phyloP scores from a whole-genome alignment of 2,329 filamentous ascomycete species.

The Colletotrichum camelliae region DNA sequence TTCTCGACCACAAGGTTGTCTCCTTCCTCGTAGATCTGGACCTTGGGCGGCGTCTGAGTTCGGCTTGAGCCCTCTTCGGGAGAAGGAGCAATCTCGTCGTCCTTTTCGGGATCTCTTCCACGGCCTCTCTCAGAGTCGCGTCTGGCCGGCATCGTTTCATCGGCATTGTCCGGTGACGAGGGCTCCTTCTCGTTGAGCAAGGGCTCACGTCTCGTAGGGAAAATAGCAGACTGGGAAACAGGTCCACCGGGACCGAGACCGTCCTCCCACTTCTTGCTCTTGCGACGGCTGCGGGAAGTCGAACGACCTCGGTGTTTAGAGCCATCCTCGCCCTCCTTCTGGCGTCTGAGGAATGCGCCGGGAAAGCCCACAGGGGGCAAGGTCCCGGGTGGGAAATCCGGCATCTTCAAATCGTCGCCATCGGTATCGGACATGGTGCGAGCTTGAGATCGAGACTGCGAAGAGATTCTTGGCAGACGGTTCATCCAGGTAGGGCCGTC shows the following conservation, averaged over 20 bases:
- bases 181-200: conserved; percentile 31
- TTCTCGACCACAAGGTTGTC: conserved; percentile 82
- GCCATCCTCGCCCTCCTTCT: conserved; percentile 74
- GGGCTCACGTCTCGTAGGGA: conserved; percentile 59
- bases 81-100: conserved; percentile 13
- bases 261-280: conserved; percentile 71
- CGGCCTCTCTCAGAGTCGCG: conserved; percentile 12
- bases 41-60: conserved; percentile 27
- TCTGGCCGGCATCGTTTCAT: background rate
- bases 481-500: conserved; percentile 96
- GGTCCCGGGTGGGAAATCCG: conserved; percentile 69
- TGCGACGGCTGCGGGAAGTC: conserved; percentile 64
- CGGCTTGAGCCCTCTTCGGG: conserved; percentile 11
- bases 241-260: conserved; percentile 84
- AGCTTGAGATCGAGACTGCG: conserved; percentile 78
- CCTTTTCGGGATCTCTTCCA: conserved; percentile 10
- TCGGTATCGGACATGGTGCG: conserved; percentile 83
- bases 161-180: conserved; percentile 26
- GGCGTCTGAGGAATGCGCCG: conserved; percentile 79
- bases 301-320: conserved; percentile 48
- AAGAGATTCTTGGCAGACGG: conserved; percentile 75
- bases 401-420: conserved; percentile 66
- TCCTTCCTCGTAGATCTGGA: conserved; percentile 84
- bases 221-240: conserved; percentile 88
- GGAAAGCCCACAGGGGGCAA: conserved; percentile 75